Conservation (phyloP, 768 basidiomycete species). For the Amanita muscaria region DNA sequence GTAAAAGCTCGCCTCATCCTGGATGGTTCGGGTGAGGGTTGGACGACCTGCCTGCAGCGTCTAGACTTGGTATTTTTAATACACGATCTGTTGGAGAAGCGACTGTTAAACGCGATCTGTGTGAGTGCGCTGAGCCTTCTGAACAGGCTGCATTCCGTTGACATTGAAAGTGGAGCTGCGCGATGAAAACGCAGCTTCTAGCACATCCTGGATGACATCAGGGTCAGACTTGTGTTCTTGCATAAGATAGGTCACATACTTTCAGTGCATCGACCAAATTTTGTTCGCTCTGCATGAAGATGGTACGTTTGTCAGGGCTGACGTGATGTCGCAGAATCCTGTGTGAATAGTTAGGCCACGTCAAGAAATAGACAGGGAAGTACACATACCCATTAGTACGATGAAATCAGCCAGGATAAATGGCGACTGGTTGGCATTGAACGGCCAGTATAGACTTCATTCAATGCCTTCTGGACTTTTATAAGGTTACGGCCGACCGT, state of each 20-base stretch:
- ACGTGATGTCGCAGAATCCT: conserved; percentile 88
- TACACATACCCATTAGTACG: conserved; percentile 61
- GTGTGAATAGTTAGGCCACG: background rate
- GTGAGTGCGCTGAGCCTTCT: conserved; percentile 17
- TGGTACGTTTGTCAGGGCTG: conserved; percentile 93
- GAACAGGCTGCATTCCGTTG: conserved; percentile 16
- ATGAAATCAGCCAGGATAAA: conserved; percentile 79
- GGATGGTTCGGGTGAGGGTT: conserved; percentile 2
- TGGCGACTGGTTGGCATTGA: conserved; percentile 64
- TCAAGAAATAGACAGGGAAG: background rate
- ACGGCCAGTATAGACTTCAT: conserved; percentile 87
- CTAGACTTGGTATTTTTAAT: background rate
- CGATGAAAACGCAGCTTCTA: conserved; percentile 62
- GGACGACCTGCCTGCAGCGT: background rate
- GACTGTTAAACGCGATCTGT: conserved; percentile 6
- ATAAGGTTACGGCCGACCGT: conserved; percentile 77
- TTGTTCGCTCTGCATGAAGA: conserved; percentile 82
- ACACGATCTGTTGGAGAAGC: background rate
- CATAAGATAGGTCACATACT: conserved; percentile 28
- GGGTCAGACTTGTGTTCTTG: background rate
- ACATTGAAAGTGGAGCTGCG: conserved; percentile 70
- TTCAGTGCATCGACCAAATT: conserved; percentile 73
- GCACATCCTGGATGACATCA: conserved; percentile 36
- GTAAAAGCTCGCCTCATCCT: too few relatives aligned
- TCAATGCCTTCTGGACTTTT: conserved; percentile 83